These are phyloP conservation scores for Strobilomyces confusus DNA, from an alignment of 768 basidiomycete genomes.

Conservation along the genomic window DNA sequence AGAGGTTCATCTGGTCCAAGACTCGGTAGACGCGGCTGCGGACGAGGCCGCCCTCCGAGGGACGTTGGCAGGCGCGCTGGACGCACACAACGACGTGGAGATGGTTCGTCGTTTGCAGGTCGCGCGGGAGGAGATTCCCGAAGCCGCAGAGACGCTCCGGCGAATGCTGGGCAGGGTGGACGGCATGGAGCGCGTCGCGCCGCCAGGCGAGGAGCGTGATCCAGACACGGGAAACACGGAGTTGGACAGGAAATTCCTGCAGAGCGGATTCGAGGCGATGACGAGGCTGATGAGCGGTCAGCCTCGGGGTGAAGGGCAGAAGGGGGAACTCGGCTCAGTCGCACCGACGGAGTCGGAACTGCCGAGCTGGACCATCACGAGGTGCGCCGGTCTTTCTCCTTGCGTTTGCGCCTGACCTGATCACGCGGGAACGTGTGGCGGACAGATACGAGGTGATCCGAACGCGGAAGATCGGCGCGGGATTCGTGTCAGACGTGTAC, in stretches of 20 bases:
- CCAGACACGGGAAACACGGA: background rate
- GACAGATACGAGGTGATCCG: slow-evolving; percentile 70
- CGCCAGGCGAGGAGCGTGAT: background rate
- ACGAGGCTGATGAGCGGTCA: slow-evolving; percentile 48
- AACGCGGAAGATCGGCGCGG: slow-evolving; percentile 63
- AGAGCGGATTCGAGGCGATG: slow-evolving; percentile 68
- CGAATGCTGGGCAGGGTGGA: slow-evolving; percentile 9
- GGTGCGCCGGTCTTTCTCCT: slow-evolving; percentile 30
- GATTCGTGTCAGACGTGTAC: slow-evolving; percentile 77
- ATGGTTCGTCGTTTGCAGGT: slow-evolving; percentile 24
- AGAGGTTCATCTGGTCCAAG: slow-evolving; percentile 22
- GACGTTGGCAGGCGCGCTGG: slow-evolving; percentile 13
- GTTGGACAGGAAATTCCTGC: slow-evolving; percentile 61
- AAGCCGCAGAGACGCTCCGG: slow-evolving; percentile 23
- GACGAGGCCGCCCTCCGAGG: slow-evolving; percentile 24
- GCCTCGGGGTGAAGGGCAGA: background rate
- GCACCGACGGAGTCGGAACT: slow-evolving; percentile 27
- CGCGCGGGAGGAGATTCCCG: slow-evolving; percentile 18
- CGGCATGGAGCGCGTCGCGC: background rate
- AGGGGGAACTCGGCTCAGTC: background rate
- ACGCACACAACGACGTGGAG: slow-evolving; percentile 14
- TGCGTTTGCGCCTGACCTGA: background rate
- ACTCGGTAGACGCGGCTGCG: slow-evolving; percentile 19
- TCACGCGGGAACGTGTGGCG: background rate
- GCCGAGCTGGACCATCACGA: slow-evolving; percentile 76